phyloP scores from a whole-genome alignment of 306 rosid genomes.

The Dalbergia cochinchinensis region DNA sequence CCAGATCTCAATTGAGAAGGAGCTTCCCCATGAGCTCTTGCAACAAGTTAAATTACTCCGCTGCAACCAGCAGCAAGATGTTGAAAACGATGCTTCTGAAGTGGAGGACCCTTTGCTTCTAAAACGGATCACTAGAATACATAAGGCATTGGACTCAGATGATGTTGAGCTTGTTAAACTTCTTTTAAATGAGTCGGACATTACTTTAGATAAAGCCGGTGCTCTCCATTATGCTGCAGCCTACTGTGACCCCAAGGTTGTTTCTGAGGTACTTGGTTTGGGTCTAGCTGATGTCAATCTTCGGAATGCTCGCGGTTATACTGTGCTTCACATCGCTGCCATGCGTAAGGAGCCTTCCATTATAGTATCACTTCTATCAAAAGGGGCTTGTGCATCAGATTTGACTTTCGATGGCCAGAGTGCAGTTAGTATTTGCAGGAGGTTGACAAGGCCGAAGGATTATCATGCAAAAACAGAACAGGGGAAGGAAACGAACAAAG shows the following conservation, averaged over 20 bases:
- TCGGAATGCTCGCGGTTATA: slow-evolving; percentile 70
- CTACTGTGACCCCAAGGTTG: slow-evolving; percentile 95
- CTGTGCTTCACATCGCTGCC: slow-evolving; percentile 91
- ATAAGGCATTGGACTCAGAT: slow-evolving; percentile 87
- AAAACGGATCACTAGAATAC: slow-evolving; percentile 77
- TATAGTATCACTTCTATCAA: slow-evolving; percentile 73
- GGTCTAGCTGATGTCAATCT: slow-evolving; percentile 72
- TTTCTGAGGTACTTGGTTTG: slow-evolving; percentile 79
- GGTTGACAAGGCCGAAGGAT: slow-evolving; percentile 91
- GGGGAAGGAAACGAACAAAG: slow-evolving; percentile 86
- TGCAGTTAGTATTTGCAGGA: slow-evolving; percentile 88
- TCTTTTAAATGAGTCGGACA: slow-evolving; percentile 72
- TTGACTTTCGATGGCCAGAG: slow-evolving; percentile 77
- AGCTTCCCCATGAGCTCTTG: slow-evolving; percentile 73
- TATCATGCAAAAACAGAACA: slow-evolving; percentile 63
- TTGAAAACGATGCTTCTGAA: slow-evolving; percentile 50
- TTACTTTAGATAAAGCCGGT: slow-evolving; percentile 76
- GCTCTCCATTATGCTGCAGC: slow-evolving; percentile 95
- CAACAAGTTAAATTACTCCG: slow-evolving; percentile 62
- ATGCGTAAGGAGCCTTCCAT: slow-evolving; percentile 88
- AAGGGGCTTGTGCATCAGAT: slow-evolving; percentile 79
- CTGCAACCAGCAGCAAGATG: slow-evolving; percentile 50
- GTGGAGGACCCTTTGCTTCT: slow-evolving; percentile 58
- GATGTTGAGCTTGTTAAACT: slow-evolving; percentile 89
- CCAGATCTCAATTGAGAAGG: slow-evolving; percentile 70